Conservation (phyloP, 176 grass and related monocot genomes). For the Stipa capillata region DNA sequence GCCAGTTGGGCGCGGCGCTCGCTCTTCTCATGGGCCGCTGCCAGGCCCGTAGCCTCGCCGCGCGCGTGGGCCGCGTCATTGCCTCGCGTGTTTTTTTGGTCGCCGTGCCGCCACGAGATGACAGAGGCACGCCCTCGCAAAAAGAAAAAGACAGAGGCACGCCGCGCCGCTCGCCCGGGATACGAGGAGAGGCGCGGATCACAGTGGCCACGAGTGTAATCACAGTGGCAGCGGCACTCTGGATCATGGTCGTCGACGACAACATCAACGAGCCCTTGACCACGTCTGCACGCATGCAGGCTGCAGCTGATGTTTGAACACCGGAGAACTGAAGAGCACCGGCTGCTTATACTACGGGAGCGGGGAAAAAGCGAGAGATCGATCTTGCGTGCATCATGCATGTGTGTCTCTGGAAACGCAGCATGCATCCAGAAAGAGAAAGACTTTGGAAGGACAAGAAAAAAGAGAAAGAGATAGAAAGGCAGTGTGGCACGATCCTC, state of each 20-base stretch:
- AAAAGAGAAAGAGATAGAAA: too few species aligned
- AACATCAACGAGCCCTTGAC: background rate
- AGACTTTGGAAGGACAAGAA: background rate
- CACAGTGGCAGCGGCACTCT: background rate
- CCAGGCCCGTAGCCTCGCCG: background rate
- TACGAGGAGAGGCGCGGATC: too few species aligned
- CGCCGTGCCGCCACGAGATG: too few species aligned
- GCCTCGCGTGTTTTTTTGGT: background rate
- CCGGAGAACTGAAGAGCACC: background rate
- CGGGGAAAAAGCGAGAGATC: too few species aligned
- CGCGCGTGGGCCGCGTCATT: background rate
- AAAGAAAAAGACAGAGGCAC: too few species aligned
- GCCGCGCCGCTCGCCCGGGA: too few species aligned
- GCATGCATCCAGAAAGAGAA: background rate
- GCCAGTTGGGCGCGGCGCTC: background rate
- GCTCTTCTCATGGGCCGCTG: background rate
- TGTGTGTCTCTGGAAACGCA: background rate
- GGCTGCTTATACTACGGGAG: too few species aligned
- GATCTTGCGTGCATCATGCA: too few species aligned
- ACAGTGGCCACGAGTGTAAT: too few species aligned
- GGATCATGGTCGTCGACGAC: too few species aligned
- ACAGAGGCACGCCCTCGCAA: too few species aligned
- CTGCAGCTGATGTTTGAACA: background rate
- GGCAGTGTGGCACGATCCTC: background rate
- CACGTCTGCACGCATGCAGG: too few species aligned